A percentile compares a stretch with the other conserved stretches of the same genome.
Evolutionary conservation across 441 rosid species (phyloP).

Genomic region (Pelargonium australe): DNA sequence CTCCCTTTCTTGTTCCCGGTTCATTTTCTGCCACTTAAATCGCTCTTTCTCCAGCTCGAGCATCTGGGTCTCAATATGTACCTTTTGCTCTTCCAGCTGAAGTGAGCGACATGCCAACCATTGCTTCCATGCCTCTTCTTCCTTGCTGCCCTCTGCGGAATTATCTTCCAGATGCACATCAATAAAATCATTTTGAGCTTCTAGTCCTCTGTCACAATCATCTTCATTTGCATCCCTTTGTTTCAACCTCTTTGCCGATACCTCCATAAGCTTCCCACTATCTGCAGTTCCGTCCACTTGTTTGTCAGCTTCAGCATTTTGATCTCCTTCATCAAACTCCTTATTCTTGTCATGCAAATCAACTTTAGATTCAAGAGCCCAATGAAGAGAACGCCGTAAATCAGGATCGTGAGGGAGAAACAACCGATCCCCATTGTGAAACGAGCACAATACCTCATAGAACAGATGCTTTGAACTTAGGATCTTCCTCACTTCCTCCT

Average conservation of each 20-base stretch:
- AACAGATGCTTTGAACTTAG: conserved; percentile 31
- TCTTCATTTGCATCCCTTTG: background rate
- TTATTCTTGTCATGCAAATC: background rate
- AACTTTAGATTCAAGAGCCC: conserved; percentile 14
- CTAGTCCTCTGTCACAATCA: conserved; percentile 3
- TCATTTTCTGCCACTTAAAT: conserved; percentile 21
- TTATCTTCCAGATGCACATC: conserved; percentile 4
- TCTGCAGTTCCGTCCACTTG: conserved; percentile 3
- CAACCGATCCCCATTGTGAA: conserved; percentile 27
- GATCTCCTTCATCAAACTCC: conserved; percentile 15
- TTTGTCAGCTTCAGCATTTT: conserved; percentile 12
- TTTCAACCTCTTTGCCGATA: background rate
- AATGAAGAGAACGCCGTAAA: conserved; percentile 21
- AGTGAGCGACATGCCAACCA: conserved; percentile 10
- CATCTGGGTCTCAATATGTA: conserved; percentile 20
- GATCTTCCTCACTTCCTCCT: conserved; percentile 30
- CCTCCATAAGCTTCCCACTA: background rate
- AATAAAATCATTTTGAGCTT: conserved; percentile 7
- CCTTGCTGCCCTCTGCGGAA: conserved; percentile 10
- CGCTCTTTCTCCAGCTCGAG: conserved; percentile 25
- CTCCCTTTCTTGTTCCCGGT: conserved; percentile 23
- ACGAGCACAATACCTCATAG: conserved; percentile 31
- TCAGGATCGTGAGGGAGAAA: conserved; percentile 25
- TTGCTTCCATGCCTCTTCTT: conserved; percentile 9
- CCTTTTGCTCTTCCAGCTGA: conserved; percentile 21